Base-by-base conservation (phyloP, 257 asterid genomes). In the Coffea canephora region DNA sequence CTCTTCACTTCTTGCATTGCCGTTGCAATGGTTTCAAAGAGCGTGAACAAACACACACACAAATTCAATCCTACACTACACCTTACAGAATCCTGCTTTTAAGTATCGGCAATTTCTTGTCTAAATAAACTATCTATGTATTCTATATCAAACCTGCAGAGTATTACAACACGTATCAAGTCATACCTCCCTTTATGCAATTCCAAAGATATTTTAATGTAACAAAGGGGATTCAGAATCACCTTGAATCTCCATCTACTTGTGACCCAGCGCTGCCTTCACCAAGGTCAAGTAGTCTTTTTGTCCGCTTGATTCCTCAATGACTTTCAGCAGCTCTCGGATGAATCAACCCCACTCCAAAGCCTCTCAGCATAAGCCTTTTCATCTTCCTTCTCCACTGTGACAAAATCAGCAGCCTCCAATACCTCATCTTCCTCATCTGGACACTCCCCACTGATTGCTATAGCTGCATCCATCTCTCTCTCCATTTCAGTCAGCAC, bases 331-430 rank as follows among this genome's bases (percentile, higher is more conserved):
- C 76, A 54, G 57, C 68, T 74, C 73, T 77, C 27, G 3, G 87
- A 84, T 70, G 89, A 85, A 84, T 82, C 92, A 76, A 91, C 89
- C 79, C 89, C 93, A 81, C 87, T 84, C 98, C 98, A 94, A 13
- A 94, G 87, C 76, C 82, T 79, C 81, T 90, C 95, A 43, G 98
- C 97, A 78, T 94, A 94, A 72, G 88, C 95, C 79, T 85, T 90
- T 34, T 94, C 97, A 49, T 91, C 97, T 85, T 92, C 98, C 85
- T 85, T 89, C 85, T 94, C 97, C 75, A 31, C 84, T n/a, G 80
- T 70, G 8, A 77, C 82, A 39, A 52, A 78, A 59, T 71, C 84
- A 81, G 46, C 65, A 69, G 65, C 78, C 80, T 89, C 94, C 81
- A 79, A 23, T 39, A 82, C 82, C 80, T 86, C 93, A 72, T 92